These are phyloP conservation scores for Prunus mira DNA, from an alignment of 306 rosid genomes.

Conservation along the genomic window DNA sequence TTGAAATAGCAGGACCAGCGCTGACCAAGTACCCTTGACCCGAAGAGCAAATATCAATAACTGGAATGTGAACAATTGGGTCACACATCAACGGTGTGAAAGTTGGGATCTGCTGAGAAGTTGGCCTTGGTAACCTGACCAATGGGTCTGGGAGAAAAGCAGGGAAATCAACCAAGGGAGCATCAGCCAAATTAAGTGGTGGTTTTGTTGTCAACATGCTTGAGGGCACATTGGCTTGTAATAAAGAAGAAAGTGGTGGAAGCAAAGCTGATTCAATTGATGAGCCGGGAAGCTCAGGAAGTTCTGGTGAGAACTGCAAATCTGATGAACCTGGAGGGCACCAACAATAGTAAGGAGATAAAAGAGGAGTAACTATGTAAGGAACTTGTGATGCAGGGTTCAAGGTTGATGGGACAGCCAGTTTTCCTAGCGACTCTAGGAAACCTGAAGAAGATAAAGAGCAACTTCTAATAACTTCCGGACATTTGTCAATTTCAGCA, in stretches of 20 bases:
- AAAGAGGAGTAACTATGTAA: conserved; percentile 53
- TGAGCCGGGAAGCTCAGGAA: conserved; percentile 37
- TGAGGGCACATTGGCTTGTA: conserved; percentile 50
- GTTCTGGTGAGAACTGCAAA: conserved; percentile 43
- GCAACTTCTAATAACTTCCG: conserved; percentile 29
- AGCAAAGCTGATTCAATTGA: conserved; percentile 35
- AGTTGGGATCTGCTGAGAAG: conserved; percentile 82
- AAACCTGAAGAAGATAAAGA: conserved; percentile 47
- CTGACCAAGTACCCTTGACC: conserved; percentile 94
- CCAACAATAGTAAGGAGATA: conserved; percentile 91
- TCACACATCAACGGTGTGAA: conserved; percentile 93
- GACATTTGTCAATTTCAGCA: conserved; percentile 40
- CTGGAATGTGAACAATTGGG: conserved; percentile 87
- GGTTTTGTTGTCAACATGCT: conserved; percentile 56
- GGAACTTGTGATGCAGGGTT: conserved; percentile 46
- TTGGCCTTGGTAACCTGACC: conserved; percentile 57
- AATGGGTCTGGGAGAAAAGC: conserved; percentile 74
- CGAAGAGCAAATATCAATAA: conserved; percentile 86
- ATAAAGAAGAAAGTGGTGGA: conserved; percentile 64
- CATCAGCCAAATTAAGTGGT: conserved; percentile 45
- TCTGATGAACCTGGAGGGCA: conserved; percentile 68
- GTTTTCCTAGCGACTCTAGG: conserved; percentile 58
- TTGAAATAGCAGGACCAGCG: conserved; percentile 76
- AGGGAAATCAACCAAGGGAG: conserved; percentile 64
- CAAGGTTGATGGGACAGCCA: conserved; percentile 39